These are phyloP conservation scores for Xylaria sp. DNA, from an alignment of 2,329 filamentous ascomycete species.

Conservation along the genomic window DNA sequence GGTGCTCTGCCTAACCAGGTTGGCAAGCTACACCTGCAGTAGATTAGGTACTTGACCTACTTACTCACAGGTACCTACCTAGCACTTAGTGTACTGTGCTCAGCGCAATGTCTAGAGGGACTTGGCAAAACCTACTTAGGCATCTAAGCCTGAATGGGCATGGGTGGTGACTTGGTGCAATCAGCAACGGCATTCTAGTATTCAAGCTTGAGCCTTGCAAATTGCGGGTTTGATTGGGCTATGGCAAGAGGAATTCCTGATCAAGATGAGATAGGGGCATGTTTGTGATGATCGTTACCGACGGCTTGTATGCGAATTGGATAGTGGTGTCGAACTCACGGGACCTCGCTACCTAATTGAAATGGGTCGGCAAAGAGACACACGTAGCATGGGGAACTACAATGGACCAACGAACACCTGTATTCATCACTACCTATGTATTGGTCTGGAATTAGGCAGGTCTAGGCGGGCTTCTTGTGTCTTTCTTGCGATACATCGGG, in stretches of 20 bases:
- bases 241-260: conserved; percentile 4
- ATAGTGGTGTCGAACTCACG: neutral
- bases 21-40: neutral
- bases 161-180: conserved; percentile 22
- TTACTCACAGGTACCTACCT: neutral
- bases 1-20: neutral
- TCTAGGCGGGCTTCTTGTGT: neutral
- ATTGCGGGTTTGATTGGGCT: conserved; percentile 26
- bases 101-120: conserved; percentile 5
- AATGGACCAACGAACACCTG: neutral
- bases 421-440: neutral
- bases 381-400: neutral
- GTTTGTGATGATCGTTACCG: conserved; percentile 16
- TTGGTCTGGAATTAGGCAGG: too few species aligned
- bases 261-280: conserved; percentile 7
- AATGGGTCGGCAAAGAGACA: conserved; percentile 13
- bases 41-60: neutral
- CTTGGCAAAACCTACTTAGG: conserved; percentile 25
- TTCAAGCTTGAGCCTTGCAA: conserved; percentile 30
- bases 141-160: conserved; percentile 15
- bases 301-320: conserved; percentile 4
- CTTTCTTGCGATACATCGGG: neutral
- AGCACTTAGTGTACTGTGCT: neutral
- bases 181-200: conserved; percentile 28
- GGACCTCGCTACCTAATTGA: neutral